Evolutionary conservation across 1,284 basidiomycete species (phyloP), one percentile per base, ranked within the genome.

Genomic region (Puccinia horiana): DNA sequence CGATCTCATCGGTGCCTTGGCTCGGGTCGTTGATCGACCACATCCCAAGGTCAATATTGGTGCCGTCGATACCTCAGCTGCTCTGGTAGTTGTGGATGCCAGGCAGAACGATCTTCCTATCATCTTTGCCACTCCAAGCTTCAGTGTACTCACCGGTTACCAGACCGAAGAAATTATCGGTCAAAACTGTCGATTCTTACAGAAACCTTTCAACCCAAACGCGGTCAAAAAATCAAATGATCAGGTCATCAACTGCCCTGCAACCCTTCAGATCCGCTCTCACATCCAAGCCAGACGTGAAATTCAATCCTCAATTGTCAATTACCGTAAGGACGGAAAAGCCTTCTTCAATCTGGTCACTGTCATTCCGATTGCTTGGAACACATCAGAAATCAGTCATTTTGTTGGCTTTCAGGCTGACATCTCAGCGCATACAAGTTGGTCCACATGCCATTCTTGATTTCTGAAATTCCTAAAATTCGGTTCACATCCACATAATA

Each of bases 51-150:
- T 97, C 70, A 88, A 90, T 8, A 90, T 98, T 26, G 96, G 96
- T 12, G 94, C 96, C 0, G 93, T 98, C 52, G 96, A 98, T 87
- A 89, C 95, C 82, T 93, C 93, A 2, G 95, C 94, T 86, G 91
- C 93, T 12, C 98, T 98, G 87, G 90, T 93, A 84, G 93, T 98
- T 74, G 92, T 92, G 79, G 95, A 98, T 86, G 90, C 92, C 26
- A 90, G 93, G 18, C 89, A 92, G 73, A 91, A 91, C 84, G 95
- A 98, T 85, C 89, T 89, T 72, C 94, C 95, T 0, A 92, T 98
- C 85, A 91, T 97, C 14, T 97, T 96, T 85, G 94, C 93, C 82
- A 93, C 92, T 16, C 93, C 93, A 35, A 90, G 89, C 0, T 97
- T 97, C 86, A 91, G 90, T 85, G 88, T 89, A 35, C 89, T 98